These are phyloP conservation scores for Tetracentron sinense DNA, from an alignment of 164 flowering plant genomes.

Conservation along the genomic window DNA sequence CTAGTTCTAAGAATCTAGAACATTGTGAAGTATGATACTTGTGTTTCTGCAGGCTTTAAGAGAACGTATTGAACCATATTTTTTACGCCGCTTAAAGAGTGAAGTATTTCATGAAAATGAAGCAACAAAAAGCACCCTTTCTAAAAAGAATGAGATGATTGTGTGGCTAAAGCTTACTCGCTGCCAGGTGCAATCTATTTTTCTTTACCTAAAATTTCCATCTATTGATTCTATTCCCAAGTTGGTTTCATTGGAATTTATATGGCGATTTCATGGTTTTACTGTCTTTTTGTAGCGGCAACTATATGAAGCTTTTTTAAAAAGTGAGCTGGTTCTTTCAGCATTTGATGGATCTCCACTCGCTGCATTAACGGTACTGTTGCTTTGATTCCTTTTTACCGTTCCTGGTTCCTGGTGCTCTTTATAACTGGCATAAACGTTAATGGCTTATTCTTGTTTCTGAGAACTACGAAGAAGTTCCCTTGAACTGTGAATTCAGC, in stretches of 20 bases:
- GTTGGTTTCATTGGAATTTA: neutral
- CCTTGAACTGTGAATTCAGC: no score
- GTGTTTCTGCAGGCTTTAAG: slow-evolving; percentile 57
- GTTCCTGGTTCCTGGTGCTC: no score
- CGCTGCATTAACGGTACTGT: slow-evolving; percentile 91
- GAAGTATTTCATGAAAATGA: slow-evolving; percentile 70
- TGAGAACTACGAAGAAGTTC: no score
- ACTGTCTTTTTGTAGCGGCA: slow-evolving; percentile 48
- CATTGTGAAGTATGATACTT: neutral
- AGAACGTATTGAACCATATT: slow-evolving; percentile 84
- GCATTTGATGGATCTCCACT: slow-evolving; percentile 93
- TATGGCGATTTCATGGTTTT: slow-evolving; percentile 1
- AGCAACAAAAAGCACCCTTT: slow-evolving; percentile 39
- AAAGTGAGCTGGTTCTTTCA: slow-evolving; percentile 80
- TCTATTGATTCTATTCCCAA: neutral
- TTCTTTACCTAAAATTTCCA: neutral
- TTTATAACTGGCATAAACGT: no score
- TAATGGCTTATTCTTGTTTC: no score
- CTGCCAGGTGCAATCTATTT: slow-evolving; percentile 57
- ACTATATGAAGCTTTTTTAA: slow-evolving; percentile 88
- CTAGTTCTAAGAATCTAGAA: neutral
- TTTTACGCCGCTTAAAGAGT: slow-evolving; percentile 86
- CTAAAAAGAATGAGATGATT: slow-evolving; percentile 89
- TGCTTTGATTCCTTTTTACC: neutral
- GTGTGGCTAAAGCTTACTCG: slow-evolving; percentile 82